Evolutionary conservation across 805 yeast genomes (phyloP), one percentile per base, ranked within the genome.

Genomic region (Candida ovalis): DNA sequence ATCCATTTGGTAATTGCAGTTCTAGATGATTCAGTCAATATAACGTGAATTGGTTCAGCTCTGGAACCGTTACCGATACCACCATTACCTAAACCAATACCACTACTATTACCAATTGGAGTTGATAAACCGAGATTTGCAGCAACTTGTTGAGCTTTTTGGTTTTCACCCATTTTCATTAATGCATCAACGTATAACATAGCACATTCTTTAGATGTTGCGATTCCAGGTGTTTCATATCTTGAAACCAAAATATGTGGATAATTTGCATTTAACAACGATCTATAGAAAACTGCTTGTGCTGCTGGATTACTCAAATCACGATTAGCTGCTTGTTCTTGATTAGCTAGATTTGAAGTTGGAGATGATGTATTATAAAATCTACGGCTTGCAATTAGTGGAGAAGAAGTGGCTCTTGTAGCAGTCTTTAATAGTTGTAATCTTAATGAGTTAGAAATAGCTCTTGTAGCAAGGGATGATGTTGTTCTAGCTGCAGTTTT

Each of bases 201-300:
- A 45, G 89, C 82, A 70, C 97, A 87, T 53, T 86, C 95, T 2
- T 81, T 76, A 48, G 87, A 83, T 12, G 84, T 72, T 9, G 96
- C 94, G 46, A 94, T 88, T n/a, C 96, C 96, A 0, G 94, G 86
- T 8, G 95, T 86, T 66, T 95, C 98, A 64, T 80, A 95, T 50
- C 99, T 78, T 48, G 94, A 85, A n/a, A 92, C 89, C 6, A 94
- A 96, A 46, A 92, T 84, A 59, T 90, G 96, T n/a, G 99, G 98
- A 63, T 89, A 94, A 68, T 88, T 87, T 47, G 92, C 78, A 49
- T 79, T 79, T 54, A 94, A 67, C 42, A 94, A 72, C 13, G 81
- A 75, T 52, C 78, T 77, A 71, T 94, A 94, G 60, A 94, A 92
- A 47, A 80, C 84, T 1, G 95, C 91, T 69, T 94, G 99, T 5